Base-by-base conservation (phyloP, 768 basidiomycete species). In the Phlebiopsis flavidoalba region DNA sequence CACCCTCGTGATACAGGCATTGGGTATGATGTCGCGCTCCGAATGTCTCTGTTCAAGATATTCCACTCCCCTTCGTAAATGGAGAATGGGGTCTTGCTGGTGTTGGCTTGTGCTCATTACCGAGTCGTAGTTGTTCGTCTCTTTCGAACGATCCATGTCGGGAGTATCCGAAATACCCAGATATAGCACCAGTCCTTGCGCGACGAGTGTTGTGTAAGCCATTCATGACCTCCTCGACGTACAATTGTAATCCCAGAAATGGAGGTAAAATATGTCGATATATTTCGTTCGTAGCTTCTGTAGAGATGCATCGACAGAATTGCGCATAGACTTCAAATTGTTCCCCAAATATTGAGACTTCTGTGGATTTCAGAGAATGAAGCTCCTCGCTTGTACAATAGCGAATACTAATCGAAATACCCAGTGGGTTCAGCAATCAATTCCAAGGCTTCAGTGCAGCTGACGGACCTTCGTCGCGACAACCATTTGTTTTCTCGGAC, bases 181-280 rank as follows among this genome's bases (percentile, higher is more conserved):
- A 33, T 73, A 71, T 19, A 73, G 65, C 3, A 84, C 81, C 63
- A 85, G 83, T 17, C 83, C 79, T 35, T 74, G 66, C 8, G 67
- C 69, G 37, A 86, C 80, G 36, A 86, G 75, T n/a, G 19, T 75
- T 70, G 62, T 86, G 80, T 7, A 87, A 71, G 8, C 74, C 69
- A 45, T 77, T 75, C 83, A 86, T 83, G 46, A 85, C 70, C 69
- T 87, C 84, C 65, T 81, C 79, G 51, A 86, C 73, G 74, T 73
- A 10, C 81, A 82, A 14, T 74, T 69, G 61, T 73, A 67, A 64
- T 84, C 83, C 82, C 81, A 80, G 67, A 70, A 80, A 61, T 83
- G 83, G 7, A 83, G 63, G 58, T 80, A 80, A 21, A 80, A 67
- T 49, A 81, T 71, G 63, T 81, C 80, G 59, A 81, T 74, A 64